Base-by-base conservation (phyloP, 495 filamentous ascomycete species). In the Trichoderma gamsii region DNA sequence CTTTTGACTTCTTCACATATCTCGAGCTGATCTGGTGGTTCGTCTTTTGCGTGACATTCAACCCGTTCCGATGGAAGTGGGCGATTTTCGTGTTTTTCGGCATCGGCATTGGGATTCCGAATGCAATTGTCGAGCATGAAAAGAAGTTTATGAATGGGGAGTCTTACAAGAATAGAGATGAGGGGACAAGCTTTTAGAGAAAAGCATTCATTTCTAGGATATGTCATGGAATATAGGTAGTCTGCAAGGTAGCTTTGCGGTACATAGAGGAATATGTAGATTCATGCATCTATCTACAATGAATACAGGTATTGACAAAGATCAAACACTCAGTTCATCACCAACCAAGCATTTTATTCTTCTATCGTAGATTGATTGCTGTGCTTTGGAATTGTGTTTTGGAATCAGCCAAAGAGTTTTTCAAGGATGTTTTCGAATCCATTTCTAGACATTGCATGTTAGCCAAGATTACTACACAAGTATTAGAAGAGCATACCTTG, bases 1-100 rank as follows among this genome's bases (percentile, higher is more conserved):
- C 90, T 0, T 92, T 93, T 73, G 90, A 93, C 72, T 93, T 96
- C 80, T 94, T 95, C 75, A 95, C 92, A 0, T 95, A 96, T 72
- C 81, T 87, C 1, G 91, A 96, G 75, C 78, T 96, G 64, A 72
- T 92, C 13, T 95, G 90, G 80, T 96, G 92, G 92, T 94, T 93
- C 71, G 77, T 87, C 0, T 95, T 94, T 73, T 87, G 86, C 61
- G 83, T 94, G 51, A 79, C 84, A 2, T 83, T 95, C 72, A 95
- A 94, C 73, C 92, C 92, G 0, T 95, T 95, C 76, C 82, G 91
- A 63, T 96, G 92, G 92, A 89, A 89, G 77, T 89, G 87, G 87
- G 86, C 83, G 0, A 77, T 87, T 0, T 96, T 95, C 70, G 90
- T 96, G 35, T 85, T 95, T 72, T 90, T 88, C 72, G 91, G 92